Conservation (phyloP, 306 rosid species). For the Cicer bijugum region DNA sequence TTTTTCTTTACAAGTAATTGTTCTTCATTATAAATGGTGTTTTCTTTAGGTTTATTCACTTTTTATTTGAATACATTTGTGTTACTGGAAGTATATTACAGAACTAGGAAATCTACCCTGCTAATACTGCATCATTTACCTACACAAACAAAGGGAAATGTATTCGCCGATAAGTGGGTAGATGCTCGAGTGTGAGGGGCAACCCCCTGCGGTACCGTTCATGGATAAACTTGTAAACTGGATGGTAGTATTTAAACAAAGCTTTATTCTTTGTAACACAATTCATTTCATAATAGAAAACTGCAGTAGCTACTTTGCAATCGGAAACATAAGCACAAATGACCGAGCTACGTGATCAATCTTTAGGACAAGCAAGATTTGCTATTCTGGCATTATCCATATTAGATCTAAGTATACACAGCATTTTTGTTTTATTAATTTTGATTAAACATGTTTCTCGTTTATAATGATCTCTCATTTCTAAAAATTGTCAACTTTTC, state of each 20-base stretch:
- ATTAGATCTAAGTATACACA: not conserved
- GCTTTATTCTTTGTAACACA: too few relatives aligned
- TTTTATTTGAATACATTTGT: slow-evolving; percentile 11
- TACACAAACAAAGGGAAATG: not conserved
- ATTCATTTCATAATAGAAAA: too few relatives aligned
- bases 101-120: slow-evolving; percentile 24
- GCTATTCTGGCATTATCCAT: too few relatives aligned
- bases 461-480: not conserved
- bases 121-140: not conserved
- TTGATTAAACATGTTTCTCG: not conserved
- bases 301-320: too few relatives aligned
- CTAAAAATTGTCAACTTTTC: not conserved
- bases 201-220: too few relatives aligned
- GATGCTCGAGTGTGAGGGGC: too few relatives aligned
- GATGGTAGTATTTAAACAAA: too few relatives aligned
- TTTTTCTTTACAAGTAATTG: not conserved
- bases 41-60: not conserved
- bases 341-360: too few relatives aligned
- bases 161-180: too few relatives aligned
- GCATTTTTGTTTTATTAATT: not conserved
- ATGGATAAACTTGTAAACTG: too few relatives aligned
- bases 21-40: slow-evolving; percentile 23
- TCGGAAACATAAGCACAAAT: too few relatives aligned
- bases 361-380: too few relatives aligned
- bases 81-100: slow-evolving; percentile 9